Conservation (phyloP, 2,329 filamentous ascomycete genomes). For the Niveomyces coronatus region DNA sequence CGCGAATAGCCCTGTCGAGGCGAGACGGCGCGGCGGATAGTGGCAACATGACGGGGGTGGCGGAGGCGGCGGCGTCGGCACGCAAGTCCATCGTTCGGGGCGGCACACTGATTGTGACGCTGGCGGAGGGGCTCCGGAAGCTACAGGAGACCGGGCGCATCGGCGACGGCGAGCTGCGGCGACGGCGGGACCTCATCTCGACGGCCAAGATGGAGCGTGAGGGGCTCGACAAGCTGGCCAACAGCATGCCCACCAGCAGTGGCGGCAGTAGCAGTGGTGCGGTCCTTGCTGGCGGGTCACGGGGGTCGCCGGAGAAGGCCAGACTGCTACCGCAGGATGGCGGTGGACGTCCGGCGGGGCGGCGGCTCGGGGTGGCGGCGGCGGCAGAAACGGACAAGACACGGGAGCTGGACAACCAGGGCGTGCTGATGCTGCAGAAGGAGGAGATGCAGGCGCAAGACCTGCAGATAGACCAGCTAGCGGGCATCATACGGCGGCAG, state of each 20-base stretch:
- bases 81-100: constrained; percentile 64
- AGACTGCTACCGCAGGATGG: constrained; percentile 28
- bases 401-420: constrained; percentile 64
- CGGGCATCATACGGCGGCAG: constrained; percentile 60
- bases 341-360: constrained; percentile 32
- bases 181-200: constrained; percentile 59
- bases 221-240: constrained; percentile 62
- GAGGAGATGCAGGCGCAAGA: constrained; percentile 69
- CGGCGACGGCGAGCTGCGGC: constrained; percentile 64
- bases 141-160: constrained; percentile 46
- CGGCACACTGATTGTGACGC: constrained; percentile 48
- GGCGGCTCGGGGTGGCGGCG: constrained; percentile 63
- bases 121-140: constrained; percentile 54
- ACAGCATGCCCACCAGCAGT: constrained; percentile 37
- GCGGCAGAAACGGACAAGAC: constrained; percentile 67
- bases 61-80: constrained; percentile 61
- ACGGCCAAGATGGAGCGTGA: constrained; percentile 65
- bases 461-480: constrained; percentile 56
- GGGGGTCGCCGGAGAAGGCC: constrained; percentile 38
- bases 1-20: constrained; percentile 53
- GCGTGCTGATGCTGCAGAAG: constrained; percentile 62
- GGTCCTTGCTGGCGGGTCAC: constrained; percentile 24
- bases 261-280: constrained; percentile 31
- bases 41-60: constrained; percentile 31
- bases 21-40: constrained; percentile 44